Percentiles rank a stretch among this genome's conserved stretches.
Conservation (phyloP, 1,139 yeast genomes). For the Candida sp. region DNA sequence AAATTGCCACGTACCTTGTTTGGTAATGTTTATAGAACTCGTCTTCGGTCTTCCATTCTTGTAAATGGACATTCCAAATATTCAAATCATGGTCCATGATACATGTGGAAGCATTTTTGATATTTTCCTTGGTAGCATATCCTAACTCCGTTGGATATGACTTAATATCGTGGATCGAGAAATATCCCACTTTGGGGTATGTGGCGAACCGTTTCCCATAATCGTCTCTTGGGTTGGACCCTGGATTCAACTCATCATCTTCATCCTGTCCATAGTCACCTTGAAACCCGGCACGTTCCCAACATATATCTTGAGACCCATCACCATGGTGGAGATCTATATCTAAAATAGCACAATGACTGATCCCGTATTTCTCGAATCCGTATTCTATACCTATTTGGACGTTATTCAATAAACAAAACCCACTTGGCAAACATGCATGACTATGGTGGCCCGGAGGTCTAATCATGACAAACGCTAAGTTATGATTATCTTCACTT, state of each 20-base stretch:
- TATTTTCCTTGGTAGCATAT: constrained; percentile 67
- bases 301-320: constrained; percentile 85
- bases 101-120: constrained; percentile 79
- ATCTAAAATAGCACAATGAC: constrained; percentile 82
- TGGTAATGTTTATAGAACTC: constrained; percentile 68
- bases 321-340: constrained; percentile 93
- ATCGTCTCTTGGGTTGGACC: constrained; percentile 40
- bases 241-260: constrained; percentile 30
- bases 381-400: constrained; percentile 86
- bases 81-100: constrained; percentile 75
- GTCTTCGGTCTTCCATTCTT: constrained; percentile 57
- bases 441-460: constrained; percentile 96
- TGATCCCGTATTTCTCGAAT: constrained; percentile 55
- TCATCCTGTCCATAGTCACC: constrained; percentile 49
- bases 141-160: constrained; percentile 85
- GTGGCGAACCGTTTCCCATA: constrained; percentile 52
- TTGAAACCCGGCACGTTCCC: constrained; percentile 69
- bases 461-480: constrained; percentile 69
- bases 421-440: constrained; percentile 82
- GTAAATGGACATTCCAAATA: constrained; percentile 83
- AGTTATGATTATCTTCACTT: constrained; percentile 33
- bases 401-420: constrained; percentile 78
- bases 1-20: constrained; percentile 56
- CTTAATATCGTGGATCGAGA: constrained; percentile 81
- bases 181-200: constrained; percentile 73